Conservation (phyloP, 192 early-diverging fungal genomes). For the Coemansia sp. region DNA sequence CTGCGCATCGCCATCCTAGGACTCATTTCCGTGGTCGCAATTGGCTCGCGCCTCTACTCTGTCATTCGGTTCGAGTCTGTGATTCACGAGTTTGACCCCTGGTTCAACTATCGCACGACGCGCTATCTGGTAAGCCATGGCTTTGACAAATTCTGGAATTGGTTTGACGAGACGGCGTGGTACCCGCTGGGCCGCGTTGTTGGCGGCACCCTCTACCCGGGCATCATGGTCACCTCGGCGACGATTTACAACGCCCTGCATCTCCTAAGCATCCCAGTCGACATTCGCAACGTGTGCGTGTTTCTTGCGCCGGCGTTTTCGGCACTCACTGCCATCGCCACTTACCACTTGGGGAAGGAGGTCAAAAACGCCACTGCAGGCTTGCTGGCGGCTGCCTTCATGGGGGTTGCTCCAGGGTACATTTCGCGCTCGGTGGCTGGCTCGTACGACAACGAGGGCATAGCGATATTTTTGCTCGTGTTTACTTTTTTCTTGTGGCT, state of each 20-base stretch:
- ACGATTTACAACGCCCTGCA: slow-evolving; percentile 93
- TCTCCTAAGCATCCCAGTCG: slow-evolving; percentile 90
- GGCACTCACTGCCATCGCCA: slow-evolving; percentile 90
- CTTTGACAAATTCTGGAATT: slow-evolving; percentile 99
- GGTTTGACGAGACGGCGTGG: slow-evolving; percentile 99
- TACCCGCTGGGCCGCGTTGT: slow-evolving; percentile 98
- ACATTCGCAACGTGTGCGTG: slow-evolving; percentile 98
- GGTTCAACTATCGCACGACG: slow-evolving; percentile 99
- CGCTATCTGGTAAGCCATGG: slow-evolving; percentile 87
- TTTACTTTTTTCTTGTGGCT: slow-evolving; percentile 99
- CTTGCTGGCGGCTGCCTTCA: slow-evolving; percentile 94
- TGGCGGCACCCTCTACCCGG: slow-evolving; percentile 99
- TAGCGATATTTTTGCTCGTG: slow-evolving; percentile 98
- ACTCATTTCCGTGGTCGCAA: slow-evolving; percentile 81
- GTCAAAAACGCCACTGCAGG: slow-evolving; percentile 90
- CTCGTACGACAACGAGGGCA: slow-evolving; percentile 99
- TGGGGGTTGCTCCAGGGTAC: slow-evolving; percentile 98
- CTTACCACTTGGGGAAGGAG: slow-evolving; percentile 90
- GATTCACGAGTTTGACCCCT: slow-evolving; percentile 99
- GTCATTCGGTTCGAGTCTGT: slow-evolving; percentile 97
- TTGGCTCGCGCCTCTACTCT: slow-evolving; percentile 92
- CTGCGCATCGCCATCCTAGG: slow-evolving; percentile 87
- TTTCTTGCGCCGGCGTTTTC: slow-evolving; percentile 97
- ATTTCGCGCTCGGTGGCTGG: slow-evolving; percentile 99
- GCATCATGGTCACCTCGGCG: slow-evolving; percentile 98